Base-by-base conservation (phyloP, 352 stramenopile species). In the Pythium grandisporangium region DNA sequence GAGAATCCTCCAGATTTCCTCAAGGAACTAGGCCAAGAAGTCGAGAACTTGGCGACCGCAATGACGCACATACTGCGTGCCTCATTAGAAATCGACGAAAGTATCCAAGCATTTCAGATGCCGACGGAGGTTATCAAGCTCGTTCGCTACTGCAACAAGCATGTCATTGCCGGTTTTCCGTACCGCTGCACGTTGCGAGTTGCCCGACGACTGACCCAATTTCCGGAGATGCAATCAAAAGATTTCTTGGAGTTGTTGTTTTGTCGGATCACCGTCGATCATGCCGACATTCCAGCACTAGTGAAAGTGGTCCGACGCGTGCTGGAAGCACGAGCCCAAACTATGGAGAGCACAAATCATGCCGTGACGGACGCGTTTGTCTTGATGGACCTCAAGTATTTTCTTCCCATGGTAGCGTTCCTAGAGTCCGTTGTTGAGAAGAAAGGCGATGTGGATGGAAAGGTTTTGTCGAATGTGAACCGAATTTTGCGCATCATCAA, bases 171-270 rank as follows among this genome's bases (percentile, higher is more conserved):
- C 21, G 70, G 59, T 17, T 91, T 91, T 30, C 66, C 74, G 36
- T 91, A 88, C 35, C 67, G 63, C 17, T 88, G 71, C 16, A 53
- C 75, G 12, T 47, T 91, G 21, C 62, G 66, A 13, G 55, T 91
- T 25, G 77, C 74, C 24, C 61, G 74, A 2, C 74, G 57, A 11
- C 55, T 91, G 19, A 65, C 79, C 22, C 72, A 79, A 25, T 91
- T 86, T 39, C 55, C 65, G 2, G 51, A 81, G 23, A 72, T 91
- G 26, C 61, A 56, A 8, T 88, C 77, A 20, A 62, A 58, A 38
- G 72, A 88, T 37, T 88, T 87, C 30, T 37, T 86, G 23, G 72
- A 88, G 55, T 24, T 91, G 21, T 48, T 88, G 0, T 77, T 78
- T 47, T 88, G 77, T 39, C 67, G 77, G 36, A 63, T 87, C 8